Evolutionary conservation across 805 yeast genomes (phyloP).

Genomic region (Priceomyces melissophilus): DNA sequence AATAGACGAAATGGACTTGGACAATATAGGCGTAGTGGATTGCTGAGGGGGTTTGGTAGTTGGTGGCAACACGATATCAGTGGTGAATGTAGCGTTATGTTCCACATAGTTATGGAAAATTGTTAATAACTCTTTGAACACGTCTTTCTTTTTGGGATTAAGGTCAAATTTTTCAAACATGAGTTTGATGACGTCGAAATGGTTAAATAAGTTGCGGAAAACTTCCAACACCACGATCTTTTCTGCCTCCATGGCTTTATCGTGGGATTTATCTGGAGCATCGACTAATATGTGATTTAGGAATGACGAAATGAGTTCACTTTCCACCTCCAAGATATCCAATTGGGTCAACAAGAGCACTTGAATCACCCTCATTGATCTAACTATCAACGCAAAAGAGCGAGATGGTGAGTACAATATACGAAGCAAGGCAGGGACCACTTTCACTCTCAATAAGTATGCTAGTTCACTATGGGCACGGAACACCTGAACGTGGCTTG

Average conservation of each 20-base stretch:
- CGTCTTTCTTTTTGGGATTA: slow-evolving; percentile 52
- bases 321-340: slow-evolving; percentile 62
- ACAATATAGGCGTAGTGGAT: slow-evolving; percentile 25
- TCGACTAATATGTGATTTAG: slow-evolving; percentile 70
- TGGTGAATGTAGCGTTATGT: slow-evolving; percentile 16
- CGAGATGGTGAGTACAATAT: slow-evolving; percentile 50
- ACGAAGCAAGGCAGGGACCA: slow-evolving; percentile 74
- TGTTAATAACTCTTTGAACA: slow-evolving; percentile 53
- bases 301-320: slow-evolving; percentile 75
- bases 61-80: slow-evolving; percentile 12
- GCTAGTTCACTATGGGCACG: slow-evolving; percentile 60
- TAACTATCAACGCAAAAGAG: slow-evolving; percentile 65
- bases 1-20: slow-evolving; percentile 41
- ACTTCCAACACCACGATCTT: slow-evolving; percentile 71
- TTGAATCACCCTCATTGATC: slow-evolving; percentile 70
- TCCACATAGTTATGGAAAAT: slow-evolving; percentile 21
- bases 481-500: slow-evolving; percentile 59
- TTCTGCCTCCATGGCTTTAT: slow-evolving; percentile 52
- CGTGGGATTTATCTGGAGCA: slow-evolving; percentile 33
- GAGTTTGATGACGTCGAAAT: slow-evolving; percentile 47
- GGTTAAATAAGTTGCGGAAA: slow-evolving; percentile 55
- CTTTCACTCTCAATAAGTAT: slow-evolving; percentile 58
- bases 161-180: slow-evolving; percentile 64
- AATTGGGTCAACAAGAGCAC: slow-evolving; percentile 59
- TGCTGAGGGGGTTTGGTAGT: slow-evolving; percentile 11